Evolutionary conservation across 2,329 filamentous ascomycete genomes (phyloP).

Genomic region (Penicillium sp.): DNA sequence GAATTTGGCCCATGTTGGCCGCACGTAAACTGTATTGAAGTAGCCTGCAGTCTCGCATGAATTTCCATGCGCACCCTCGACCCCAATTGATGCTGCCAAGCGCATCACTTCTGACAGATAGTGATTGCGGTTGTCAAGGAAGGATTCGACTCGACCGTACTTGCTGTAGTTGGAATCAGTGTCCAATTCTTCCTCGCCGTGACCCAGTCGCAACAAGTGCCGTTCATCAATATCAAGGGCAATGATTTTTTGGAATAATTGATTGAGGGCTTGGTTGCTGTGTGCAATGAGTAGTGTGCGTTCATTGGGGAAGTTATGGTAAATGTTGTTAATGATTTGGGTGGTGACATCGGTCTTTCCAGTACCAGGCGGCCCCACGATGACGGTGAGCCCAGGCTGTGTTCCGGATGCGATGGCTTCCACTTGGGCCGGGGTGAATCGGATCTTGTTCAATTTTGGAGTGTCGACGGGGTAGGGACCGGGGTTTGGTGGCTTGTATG

Average conservation of each 20-base stretch:
- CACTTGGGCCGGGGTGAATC: conserved; percentile 87
- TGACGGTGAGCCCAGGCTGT: conserved; percentile 88
- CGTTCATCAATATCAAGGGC: conserved; percentile 92
- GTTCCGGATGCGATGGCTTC: conserved; percentile 92
- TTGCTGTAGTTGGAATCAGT: conserved; percentile 89
- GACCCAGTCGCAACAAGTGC: conserved; percentile 85
- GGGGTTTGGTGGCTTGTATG: conserved; percentile 82
- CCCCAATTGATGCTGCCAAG: conserved; percentile 77
- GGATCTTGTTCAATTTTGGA: conserved; percentile 76
- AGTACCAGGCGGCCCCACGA: conserved; percentile 92
- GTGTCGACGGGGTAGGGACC: conserved; percentile 86
- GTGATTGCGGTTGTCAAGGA: conserved; percentile 78
- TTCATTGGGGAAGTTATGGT: conserved; percentile 94
- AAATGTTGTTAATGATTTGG: conserved; percentile 98
- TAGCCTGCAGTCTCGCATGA: conserved; percentile 97
- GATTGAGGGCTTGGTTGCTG: conserved; percentile 96
- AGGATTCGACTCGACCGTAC: conserved; percentile 89
- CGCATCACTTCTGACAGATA: conserved; percentile 82
- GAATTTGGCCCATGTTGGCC: conserved; percentile 85
- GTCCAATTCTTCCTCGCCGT: conserved; percentile 90
- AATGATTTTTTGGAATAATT: conserved; percentile 97
- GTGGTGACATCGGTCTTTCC: conserved; percentile 99
- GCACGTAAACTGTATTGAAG: conserved; percentile 88
- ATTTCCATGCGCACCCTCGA: conserved; percentile 89
- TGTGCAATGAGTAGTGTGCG: conserved; percentile 90